Evolutionary conservation across 106 monocot genomes (phyloP).

Genomic region (Amphibolis antarctica): DNA sequence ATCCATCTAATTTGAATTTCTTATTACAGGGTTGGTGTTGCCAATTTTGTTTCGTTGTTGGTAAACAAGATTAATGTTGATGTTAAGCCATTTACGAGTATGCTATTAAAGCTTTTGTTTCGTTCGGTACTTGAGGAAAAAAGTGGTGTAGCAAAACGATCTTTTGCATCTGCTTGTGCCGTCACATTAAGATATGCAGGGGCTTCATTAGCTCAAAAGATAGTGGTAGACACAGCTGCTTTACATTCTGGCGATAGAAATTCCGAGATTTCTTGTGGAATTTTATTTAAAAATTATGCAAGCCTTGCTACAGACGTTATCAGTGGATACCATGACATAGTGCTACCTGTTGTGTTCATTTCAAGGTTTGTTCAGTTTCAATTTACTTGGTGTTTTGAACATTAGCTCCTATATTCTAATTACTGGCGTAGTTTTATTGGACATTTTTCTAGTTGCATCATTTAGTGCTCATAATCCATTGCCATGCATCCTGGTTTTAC

Average conservation of each 20-base stretch:
- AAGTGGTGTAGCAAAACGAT: constrained; percentile 59
- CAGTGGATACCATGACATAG: constrained; percentile 50
- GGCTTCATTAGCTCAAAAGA: constrained; percentile 49
- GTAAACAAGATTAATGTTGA: constrained; percentile 66
- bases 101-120: constrained; percentile 55
- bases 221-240: constrained; percentile 68
- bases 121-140: constrained; percentile 73
- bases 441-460: too few relatives aligned
- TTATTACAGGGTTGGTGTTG: constrained; percentile 80
- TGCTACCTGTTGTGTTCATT: constrained; percentile 69
- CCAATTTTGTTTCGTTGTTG: constrained; percentile 72
- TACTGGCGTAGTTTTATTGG: too few relatives aligned
- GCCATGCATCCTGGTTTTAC: too few relatives aligned
- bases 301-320: constrained; percentile 64
- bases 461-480: too few relatives aligned
- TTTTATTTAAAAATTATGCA: constrained; percentile 64
- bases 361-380: constrained; percentile 32
- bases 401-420: too few relatives aligned
- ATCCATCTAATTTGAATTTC: not conserved
- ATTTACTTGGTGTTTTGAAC: too few relatives aligned
- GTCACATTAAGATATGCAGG: constrained; percentile 53
- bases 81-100: constrained; percentile 50
- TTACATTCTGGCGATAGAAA: constrained; percentile 79
- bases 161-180: constrained; percentile 85
- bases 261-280: constrained; percentile 70